phyloP scores from a whole-genome alignment of 306 rosid species.

The Urtica urens region DNA sequence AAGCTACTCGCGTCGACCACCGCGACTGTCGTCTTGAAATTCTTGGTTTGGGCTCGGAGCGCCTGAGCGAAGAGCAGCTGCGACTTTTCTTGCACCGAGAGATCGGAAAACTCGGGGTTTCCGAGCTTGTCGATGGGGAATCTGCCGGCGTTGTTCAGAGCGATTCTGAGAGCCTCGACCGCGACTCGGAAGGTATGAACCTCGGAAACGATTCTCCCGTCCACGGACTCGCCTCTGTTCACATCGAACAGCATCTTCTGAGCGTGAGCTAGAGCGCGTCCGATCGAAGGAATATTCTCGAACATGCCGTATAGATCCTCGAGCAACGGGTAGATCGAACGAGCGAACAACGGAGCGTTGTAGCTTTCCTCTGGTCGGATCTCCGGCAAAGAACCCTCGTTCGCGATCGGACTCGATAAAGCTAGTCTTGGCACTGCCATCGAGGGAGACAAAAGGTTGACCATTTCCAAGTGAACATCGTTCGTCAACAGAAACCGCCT shows the following conservation, averaged over 20 bases:
- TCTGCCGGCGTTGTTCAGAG: conserved; percentile 46
- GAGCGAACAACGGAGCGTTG: conserved; percentile 54
- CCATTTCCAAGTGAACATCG: conserved; percentile 29
- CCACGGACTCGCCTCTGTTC: conserved; percentile 54
- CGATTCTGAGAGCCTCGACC: conserved; percentile 69
- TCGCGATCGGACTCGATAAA: conserved; percentile 12
- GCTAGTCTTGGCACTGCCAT: conserved; percentile 4
- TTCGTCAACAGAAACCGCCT: conserved; percentile 29
- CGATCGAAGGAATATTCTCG: conserved; percentile 43
- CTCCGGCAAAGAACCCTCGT: conserved; percentile 20
- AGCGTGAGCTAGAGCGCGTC: conserved; percentile 49
- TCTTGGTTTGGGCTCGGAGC: conserved; percentile 47
- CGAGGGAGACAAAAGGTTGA: conserved; percentile 32
- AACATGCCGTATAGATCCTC: conserved; percentile 53
- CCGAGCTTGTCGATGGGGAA: conserved; percentile 21
- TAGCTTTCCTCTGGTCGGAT: conserved; percentile 27
- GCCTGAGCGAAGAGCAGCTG: conserved; percentile 51
- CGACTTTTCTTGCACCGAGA: conserved; percentile 52
- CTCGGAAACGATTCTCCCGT: conserved; percentile 37
- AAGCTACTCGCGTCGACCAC: conserved; percentile 60
- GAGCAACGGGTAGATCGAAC: conserved; percentile 54
- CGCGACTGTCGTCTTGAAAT: conserved; percentile 61
- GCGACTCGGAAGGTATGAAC: conserved; percentile 53
- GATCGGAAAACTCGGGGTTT: conserved; percentile 37
- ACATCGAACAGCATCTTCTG: conserved; percentile 59